phyloP scores from a whole-genome alignment of 495 filamentous ascomycete genomes.

The Cryomyces minteri region DNA sequence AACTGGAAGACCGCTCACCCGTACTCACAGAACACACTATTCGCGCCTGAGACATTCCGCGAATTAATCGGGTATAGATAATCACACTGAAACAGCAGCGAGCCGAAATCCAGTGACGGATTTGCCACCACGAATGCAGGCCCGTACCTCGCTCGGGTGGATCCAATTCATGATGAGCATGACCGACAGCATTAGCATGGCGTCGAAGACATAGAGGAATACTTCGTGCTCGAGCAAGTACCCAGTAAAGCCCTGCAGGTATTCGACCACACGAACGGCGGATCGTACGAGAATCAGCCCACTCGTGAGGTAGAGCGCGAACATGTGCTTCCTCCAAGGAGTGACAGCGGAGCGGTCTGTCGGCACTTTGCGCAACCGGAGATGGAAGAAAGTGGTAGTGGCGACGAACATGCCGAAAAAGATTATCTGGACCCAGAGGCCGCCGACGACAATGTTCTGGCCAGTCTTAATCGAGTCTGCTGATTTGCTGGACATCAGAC shows the following conservation, averaged over 20 bases:
- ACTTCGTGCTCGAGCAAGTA: constrained; percentile 34
- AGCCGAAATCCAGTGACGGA: too few species aligned
- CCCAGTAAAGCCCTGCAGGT: constrained; percentile 33
- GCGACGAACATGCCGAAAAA: constrained; percentile 27
- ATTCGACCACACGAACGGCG: constrained; percentile 45
- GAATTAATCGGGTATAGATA: too few species aligned
- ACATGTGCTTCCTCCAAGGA: constrained; percentile 33
- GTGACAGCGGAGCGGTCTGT: constrained; percentile 1
- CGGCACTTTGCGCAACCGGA: constrained; percentile 14
- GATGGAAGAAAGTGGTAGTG: constrained; percentile 21
- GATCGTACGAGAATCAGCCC: constrained; percentile 41
- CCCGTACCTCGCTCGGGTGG: constrained; percentile 19
- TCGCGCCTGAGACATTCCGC: too few species aligned
- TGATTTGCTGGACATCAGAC: constrained; percentile 19
- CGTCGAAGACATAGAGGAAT: constrained; percentile 47
- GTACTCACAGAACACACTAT: too few species aligned
- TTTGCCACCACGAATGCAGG: too few species aligned
- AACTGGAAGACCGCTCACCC: too few species aligned
- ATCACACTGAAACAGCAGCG: too few species aligned
- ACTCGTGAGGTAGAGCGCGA: constrained; percentile 32
- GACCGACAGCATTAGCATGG: constrained; percentile 34
- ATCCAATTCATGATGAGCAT: constrained; percentile 29
- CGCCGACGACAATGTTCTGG: constrained; percentile 20
- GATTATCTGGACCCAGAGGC: constrained; percentile 25
- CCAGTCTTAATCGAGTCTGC: constrained; percentile 2